Percentiles rank a stretch among this genome's conserved stretches.
Conservation (phyloP, 169 alveolate genomes). For the Plasmodium fragile region DNA sequence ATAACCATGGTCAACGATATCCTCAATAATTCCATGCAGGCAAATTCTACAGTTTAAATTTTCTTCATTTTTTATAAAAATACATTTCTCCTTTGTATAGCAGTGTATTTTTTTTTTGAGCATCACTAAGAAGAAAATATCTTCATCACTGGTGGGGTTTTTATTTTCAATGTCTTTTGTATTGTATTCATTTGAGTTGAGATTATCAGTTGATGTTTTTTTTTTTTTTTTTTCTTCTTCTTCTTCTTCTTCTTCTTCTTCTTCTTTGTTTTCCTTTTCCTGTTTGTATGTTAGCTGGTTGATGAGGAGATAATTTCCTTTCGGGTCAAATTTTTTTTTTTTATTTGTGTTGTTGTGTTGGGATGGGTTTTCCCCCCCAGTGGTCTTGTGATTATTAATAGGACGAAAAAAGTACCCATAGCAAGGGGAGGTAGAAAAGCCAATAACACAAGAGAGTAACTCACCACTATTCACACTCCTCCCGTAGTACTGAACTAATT, state of each 20-base stretch:
- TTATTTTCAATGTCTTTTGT: no score
- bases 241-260: background rate
- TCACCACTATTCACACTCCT: slow-evolving; percentile 24
- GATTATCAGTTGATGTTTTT: no score
- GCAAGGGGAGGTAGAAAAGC: slow-evolving; percentile 53
- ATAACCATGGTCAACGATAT: slow-evolving; percentile 16
- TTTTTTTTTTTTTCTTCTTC: no score
- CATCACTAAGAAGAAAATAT: slow-evolving; percentile 18
- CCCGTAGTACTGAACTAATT: slow-evolving; percentile 34
- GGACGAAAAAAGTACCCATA: slow-evolving; percentile 60
- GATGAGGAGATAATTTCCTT: background rate
- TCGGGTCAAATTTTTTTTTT: background rate
- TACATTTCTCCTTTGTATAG: slow-evolving; percentile 28
- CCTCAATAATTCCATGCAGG: slow-evolving; percentile 26
- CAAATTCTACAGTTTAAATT: slow-evolving; percentile 45
- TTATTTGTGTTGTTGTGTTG: background rate
- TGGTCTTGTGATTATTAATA: background rate
- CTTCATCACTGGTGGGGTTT: background rate
- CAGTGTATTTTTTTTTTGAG: slow-evolving; percentile 41
- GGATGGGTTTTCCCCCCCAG: background rate
- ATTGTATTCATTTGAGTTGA: no score
- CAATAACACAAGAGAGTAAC: slow-evolving; percentile 51
- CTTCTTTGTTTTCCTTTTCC: background rate
- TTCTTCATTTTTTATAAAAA: slow-evolving; percentile 60
- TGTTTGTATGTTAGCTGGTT: no score